A percentile compares a stretch with the other conserved stretches of the same genome.
These are phyloP conservation scores for Dothiorella sarmentorum DNA, from an alignment of 2,329 filamentous ascomycete species.

Conservation along the genomic window DNA sequence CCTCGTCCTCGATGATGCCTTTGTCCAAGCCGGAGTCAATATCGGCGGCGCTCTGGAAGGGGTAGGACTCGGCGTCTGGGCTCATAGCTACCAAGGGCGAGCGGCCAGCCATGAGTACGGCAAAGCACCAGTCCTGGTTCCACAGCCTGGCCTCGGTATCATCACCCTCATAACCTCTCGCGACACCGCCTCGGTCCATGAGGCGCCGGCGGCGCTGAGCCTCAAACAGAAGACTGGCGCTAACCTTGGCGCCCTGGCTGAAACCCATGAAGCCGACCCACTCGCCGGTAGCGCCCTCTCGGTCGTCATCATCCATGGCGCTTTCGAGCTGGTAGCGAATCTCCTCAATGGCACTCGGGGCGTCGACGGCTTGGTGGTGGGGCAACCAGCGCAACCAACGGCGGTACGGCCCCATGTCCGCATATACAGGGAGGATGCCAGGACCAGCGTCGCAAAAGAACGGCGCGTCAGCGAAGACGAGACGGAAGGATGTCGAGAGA, in stretches of 20 bases:
- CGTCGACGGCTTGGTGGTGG: slow-evolving; percentile 54
- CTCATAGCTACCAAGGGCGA: slow-evolving; percentile 56
- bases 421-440: slow-evolving; percentile 63
- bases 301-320: slow-evolving; percentile 45
- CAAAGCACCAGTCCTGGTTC: slow-evolving; percentile 54
- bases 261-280: slow-evolving; percentile 53
- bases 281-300: slow-evolving; percentile 38
- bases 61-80: background rate
- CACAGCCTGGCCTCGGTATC: slow-evolving; percentile 26
- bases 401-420: slow-evolving; percentile 62
- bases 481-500: slow-evolving; percentile 59
- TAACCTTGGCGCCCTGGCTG: slow-evolving; percentile 49
- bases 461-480: slow-evolving; percentile 70
- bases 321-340: slow-evolving; percentile 44
- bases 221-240: slow-evolving; percentile 47
- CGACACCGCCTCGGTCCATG: slow-evolving; percentile 25
- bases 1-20: slow-evolving; percentile 31
- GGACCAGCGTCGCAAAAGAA: slow-evolving; percentile 61
- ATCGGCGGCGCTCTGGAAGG: slow-evolving; percentile 44
- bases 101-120: slow-evolving; percentile 59
- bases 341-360: slow-evolving; percentile 46
- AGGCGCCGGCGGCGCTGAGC: slow-evolving; percentile 54
- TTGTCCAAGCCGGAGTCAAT: slow-evolving; percentile 31
- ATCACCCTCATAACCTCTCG: slow-evolving; percentile 2
- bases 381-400: slow-evolving; percentile 62